Percentiles rank a stretch among this genome's conserved stretches.
Evolutionary conservation across 2,329 filamentous ascomycete species (phyloP).

Genomic region (Dothideomycetes sp.): DNA sequence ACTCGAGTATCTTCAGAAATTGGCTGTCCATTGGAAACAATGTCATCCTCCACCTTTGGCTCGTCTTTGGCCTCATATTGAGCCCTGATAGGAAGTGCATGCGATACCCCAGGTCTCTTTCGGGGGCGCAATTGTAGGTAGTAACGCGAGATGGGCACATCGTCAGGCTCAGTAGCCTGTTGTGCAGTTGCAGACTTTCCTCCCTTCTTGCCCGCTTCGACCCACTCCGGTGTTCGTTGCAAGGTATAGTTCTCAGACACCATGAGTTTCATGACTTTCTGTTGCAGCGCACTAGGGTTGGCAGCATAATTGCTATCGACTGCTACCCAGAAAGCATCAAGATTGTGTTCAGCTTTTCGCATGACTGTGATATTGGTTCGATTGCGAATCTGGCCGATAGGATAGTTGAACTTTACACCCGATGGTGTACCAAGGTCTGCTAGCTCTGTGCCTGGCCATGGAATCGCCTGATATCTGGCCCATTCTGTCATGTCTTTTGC

Average conservation of each 20-base stretch:
- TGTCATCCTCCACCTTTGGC: neutral
- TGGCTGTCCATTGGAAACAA: too few species aligned
- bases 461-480: constrained; percentile 15
- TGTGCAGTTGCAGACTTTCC: neutral
- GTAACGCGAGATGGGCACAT: neutral
- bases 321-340: constrained; percentile 41
- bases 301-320: constrained; percentile 12
- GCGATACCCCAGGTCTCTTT: neutral
- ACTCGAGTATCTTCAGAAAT: too few species aligned
- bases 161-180: neutral
- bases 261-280: constrained; percentile 6
- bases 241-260: neutral
- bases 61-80: constrained; percentile 10
- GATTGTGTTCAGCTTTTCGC: constrained; percentile 37
- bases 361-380: constrained; percentile 37
- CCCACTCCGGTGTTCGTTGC: constrained; percentile 4
- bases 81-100: neutral
- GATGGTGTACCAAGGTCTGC: constrained; percentile 15
- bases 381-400: constrained; percentile 38
- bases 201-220: neutral
- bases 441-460: constrained; percentile 7
- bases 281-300: neutral
- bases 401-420: constrained; percentile 39
- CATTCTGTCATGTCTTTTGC: neutral
- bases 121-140: constrained; percentile 3